Evolutionary conservation across 1,284 basidiomycete species (phyloP).

Genomic region (Inonotus obliquus): DNA sequence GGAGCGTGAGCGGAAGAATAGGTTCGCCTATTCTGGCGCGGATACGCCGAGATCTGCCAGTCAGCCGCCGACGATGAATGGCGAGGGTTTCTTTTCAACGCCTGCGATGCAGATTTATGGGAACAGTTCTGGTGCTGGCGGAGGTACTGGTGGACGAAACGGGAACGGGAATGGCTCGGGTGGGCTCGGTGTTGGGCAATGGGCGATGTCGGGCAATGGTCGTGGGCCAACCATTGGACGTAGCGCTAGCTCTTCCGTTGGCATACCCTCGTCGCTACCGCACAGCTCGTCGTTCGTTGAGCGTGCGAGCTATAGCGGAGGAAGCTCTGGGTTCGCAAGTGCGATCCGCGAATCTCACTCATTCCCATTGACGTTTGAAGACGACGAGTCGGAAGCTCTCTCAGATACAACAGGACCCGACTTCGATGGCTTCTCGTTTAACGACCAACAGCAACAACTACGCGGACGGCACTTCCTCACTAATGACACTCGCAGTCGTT

Average conservation of each 20-base stretch:
- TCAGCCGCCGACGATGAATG: constrained; percentile 54
- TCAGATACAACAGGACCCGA: constrained; percentile 31
- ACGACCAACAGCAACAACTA: constrained; percentile 20
- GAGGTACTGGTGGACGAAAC: constrained; percentile 1
- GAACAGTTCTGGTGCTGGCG: background rate
- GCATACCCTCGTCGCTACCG: constrained; percentile 15
- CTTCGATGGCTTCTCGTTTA: background rate
- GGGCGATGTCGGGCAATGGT: constrained; percentile 21
- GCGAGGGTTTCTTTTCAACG: constrained; percentile 44
- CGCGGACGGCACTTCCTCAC: constrained; percentile 31
- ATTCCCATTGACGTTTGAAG: constrained; percentile 65
- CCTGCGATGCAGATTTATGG: constrained; percentile 41
- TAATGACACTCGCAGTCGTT: constrained; percentile 65
- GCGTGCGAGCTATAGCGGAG: constrained; percentile 36
- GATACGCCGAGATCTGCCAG: constrained; percentile 52
- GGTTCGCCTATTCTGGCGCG: constrained; percentile 42
- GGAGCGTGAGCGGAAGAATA: constrained; percentile 39
- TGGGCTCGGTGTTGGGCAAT: constrained; percentile 43
- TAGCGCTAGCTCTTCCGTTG: constrained; percentile 14
- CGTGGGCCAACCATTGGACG: constrained; percentile 3
- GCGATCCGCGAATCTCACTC: constrained; percentile 57
- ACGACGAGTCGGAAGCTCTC: constrained; percentile 61
- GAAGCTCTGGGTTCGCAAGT: constrained; percentile 46
- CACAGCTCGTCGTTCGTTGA: constrained; percentile 60
- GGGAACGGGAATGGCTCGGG: constrained; percentile 20